phyloP scores from a whole-genome alignment of 208 protist species.

The Wallacemonas rigidus region DNA sequence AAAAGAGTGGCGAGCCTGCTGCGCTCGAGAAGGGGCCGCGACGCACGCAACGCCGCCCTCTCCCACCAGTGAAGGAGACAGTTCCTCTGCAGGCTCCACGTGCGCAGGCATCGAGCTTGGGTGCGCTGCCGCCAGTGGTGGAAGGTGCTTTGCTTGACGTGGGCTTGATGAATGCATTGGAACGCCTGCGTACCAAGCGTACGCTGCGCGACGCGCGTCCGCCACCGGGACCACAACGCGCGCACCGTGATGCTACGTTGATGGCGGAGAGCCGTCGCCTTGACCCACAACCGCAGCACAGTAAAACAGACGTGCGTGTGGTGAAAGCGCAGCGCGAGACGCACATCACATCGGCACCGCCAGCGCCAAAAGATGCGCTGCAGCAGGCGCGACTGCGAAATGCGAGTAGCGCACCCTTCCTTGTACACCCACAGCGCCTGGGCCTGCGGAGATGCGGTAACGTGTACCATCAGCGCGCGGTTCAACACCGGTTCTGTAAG shows the following conservation, averaged over 20 bases:
- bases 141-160: constrained; percentile 15
- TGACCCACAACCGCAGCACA: constrained; percentile 4
- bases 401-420: constrained; percentile 11
- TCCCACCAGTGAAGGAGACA: constrained; percentile 23
- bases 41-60: constrained; percentile 3
- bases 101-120: neutral
- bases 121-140: neutral
- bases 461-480: constrained; percentile 11
- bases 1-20: constrained; percentile 1
- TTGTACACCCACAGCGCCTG: constrained; percentile 10
- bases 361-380: constrained; percentile 29
- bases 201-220: constrained; percentile 11
- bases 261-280: constrained; percentile 1
- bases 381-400: constrained; percentile 21
- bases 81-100: constrained; percentile 14
- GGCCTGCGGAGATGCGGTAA: neutral
- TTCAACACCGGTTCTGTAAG: neutral
- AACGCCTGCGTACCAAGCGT: constrained; percentile 13
- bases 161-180: neutral
- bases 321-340: neutral
- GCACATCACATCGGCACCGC: constrained; percentile 14
- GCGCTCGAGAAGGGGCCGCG: constrained; percentile 6
- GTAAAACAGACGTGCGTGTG: neutral
- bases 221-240: constrained; percentile 26
- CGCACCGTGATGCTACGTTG: constrained; percentile 13